Evolutionary conservation across 345 rosid species (phyloP), one percentile per base, ranked within the genome.

Genomic region (Barbarea vulgaris): DNA sequence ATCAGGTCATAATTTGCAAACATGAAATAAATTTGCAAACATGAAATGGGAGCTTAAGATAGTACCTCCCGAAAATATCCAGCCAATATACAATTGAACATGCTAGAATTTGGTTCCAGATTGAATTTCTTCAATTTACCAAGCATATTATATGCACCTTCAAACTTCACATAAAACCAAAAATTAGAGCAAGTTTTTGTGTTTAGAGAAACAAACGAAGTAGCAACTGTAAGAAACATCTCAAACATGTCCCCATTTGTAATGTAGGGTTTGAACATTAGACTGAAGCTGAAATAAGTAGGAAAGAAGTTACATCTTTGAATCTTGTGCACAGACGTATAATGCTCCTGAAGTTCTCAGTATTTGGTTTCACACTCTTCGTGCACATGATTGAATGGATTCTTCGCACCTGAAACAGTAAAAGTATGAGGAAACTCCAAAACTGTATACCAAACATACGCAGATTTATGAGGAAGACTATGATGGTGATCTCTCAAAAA

Each of bases 21-120:
- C n/a, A 58, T 41, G 21, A 58, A 39, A 25, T 3, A n/a, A 48
- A 41, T 62, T 50, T 17, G 36, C 56, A 56, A n/a, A 67, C n/a
- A 58, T 41, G 21, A 58, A 39, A 25, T 3, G 51, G 33, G 34
- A 73, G 65, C 15, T 33, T 51, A 47, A 50, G 68, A 60, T 46
- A 30, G 59, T 60, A 95, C 98, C 93, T 92, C 87, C 60, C 93
- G 87, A 77, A 85, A 95, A 69, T 83, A 88, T 73, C 94, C 98
- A 59, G 70, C 84, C 86, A 95, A 79, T 76, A 95, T 87, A 76
- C 82, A 72, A 46, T 95, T 95, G 80, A 84, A 95, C 87, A 95
- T 87, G 84, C 64, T 58, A 73, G 87, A 56, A 22, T 86, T 85
- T 24, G 91, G 96, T 33, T 37, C 60, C 85, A 92, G 31, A 64